These are phyloP conservation scores for Penicillium chermesinum DNA, from an alignment of 495 filamentous ascomycete genomes.

Conservation along the genomic window DNA sequence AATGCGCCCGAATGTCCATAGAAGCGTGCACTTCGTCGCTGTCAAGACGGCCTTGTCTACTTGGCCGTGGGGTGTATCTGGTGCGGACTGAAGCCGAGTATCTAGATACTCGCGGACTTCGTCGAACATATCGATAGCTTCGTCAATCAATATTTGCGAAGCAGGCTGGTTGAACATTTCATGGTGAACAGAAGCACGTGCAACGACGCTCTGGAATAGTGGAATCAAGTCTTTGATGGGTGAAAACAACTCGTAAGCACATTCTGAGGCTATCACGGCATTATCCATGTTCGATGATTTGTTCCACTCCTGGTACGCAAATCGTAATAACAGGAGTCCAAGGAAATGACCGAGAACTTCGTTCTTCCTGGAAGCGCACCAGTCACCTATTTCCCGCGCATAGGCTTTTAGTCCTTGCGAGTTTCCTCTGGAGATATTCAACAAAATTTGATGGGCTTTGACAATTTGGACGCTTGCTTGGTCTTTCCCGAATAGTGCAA, in stretches of 20 bases:
- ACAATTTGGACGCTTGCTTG: constrained; percentile 18
- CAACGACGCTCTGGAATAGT: constrained; percentile 14
- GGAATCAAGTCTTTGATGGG: constrained; percentile 12
- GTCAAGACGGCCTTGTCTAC: neutral
- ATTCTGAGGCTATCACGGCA: constrained; percentile 12
- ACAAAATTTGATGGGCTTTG: constrained; percentile 17
- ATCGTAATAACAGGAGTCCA: constrained; percentile 9
- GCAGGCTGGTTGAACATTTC: constrained; percentile 15
- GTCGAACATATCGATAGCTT: constrained; percentile 13
- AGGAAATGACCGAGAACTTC: constrained; percentile 15
- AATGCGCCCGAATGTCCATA: constrained; percentile 5
- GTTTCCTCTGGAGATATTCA: constrained; percentile 14
- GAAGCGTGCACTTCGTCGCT: constrained; percentile 4
- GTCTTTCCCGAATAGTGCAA: constrained; percentile 17
- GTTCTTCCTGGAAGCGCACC: constrained; percentile 16
- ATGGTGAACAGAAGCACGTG: constrained; percentile 12
- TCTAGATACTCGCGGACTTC: constrained; percentile 3
- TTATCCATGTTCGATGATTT: constrained; percentile 16
- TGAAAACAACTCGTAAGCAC: constrained; percentile 11
- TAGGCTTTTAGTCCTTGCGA: constrained; percentile 4
- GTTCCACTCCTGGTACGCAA: constrained; percentile 15
- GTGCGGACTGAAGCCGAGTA: neutral
- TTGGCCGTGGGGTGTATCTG: constrained; percentile 2
- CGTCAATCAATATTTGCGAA: constrained; percentile 4
- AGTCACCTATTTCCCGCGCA: constrained; percentile 18